Base-by-base conservation (phyloP, 2,329 filamentous ascomycete genomes). In the Calycina marina region DNA sequence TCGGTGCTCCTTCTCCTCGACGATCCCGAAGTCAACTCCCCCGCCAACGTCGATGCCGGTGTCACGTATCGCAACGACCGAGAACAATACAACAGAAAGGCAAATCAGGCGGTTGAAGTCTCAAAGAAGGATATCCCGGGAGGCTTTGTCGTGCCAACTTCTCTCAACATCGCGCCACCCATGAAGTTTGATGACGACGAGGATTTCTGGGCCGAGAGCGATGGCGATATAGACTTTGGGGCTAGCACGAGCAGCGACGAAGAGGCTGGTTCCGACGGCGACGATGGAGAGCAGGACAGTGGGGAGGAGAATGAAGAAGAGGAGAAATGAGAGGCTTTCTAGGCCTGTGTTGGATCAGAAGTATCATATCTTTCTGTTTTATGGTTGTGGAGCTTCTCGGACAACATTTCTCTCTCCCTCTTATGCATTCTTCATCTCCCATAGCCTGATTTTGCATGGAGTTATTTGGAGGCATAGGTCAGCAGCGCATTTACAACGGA, bases 31-130 rank as follows among this genome's bases (percentile, higher is more conserved):
- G 83, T 92, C 48, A 84, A 76, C 46, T 93, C 85, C 0, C 84
- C 90, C 0, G 90, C 88, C 41, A 96, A 96, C 53, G 86, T 96
- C 34, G 88, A 96, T 46, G 88, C 90, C 2, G 74, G 83, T 36
- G 78, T 94, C 14, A 70, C 85, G 62, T 77, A 92, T 49, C 76
- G 88, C 38, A 83, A 86, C 45, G 58, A 77, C 18, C 72, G 73
- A 0, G 61, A 63, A 2, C 56, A 63, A 18, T 98, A 93, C 63
- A 74, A 83, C 49, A 57, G 62, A 26, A 67, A 66, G 46, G 83
- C 88, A 2, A 65, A 60, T 40, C 68, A 72, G 26, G 71, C 84
- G 18, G 77, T 90, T 4, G 73, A 79, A 42, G 61, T 60, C 28
- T 86, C 82, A 9, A 82, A 82, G 58, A 60, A 66, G 41, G 82